Evolutionary conservation across 2,329 filamentous ascomycete genomes (phyloP).

Genomic region (Aspergillus texensis): DNA sequence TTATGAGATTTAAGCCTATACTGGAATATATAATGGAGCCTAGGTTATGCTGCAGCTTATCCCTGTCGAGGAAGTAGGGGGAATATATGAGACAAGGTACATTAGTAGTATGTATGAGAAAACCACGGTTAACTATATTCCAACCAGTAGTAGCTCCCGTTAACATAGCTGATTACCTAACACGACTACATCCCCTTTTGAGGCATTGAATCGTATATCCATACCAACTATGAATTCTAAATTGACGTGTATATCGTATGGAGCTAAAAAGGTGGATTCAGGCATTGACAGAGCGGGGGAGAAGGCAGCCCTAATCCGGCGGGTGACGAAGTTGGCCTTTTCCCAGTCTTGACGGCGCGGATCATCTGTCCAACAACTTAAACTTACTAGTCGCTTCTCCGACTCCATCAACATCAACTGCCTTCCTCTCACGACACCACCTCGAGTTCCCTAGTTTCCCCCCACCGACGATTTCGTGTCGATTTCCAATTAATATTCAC

Average conservation of each 20-base stretch:
- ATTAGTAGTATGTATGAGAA: background rate
- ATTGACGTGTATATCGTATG: background rate
- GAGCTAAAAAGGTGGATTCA: background rate
- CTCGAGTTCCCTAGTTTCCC: background rate
- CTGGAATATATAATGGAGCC: background rate
- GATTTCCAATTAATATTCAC: background rate
- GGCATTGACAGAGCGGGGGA: background rate
- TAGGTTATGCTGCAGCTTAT: background rate
- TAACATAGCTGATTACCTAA: background rate
- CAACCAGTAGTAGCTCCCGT: background rate
- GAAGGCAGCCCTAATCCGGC: constrained; percentile 10
- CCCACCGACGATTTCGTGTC: background rate
- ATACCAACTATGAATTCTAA: background rate
- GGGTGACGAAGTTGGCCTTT: background rate
- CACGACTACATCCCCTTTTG: background rate
- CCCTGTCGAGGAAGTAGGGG: background rate
- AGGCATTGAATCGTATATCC: background rate
- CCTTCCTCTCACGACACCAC: constrained; percentile 2
- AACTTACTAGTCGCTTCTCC: constrained; percentile 14
- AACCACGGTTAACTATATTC: background rate
- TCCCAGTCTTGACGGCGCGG: constrained; percentile 4
- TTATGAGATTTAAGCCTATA: background rate
- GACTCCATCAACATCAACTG: constrained; percentile 12
- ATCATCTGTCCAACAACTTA: constrained; percentile 16
- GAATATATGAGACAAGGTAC: background rate